These are phyloP conservation scores for Nakaseomyces sp. DNA, from an alignment of 1,139 yeast genomes.

Conservation along the genomic window DNA sequence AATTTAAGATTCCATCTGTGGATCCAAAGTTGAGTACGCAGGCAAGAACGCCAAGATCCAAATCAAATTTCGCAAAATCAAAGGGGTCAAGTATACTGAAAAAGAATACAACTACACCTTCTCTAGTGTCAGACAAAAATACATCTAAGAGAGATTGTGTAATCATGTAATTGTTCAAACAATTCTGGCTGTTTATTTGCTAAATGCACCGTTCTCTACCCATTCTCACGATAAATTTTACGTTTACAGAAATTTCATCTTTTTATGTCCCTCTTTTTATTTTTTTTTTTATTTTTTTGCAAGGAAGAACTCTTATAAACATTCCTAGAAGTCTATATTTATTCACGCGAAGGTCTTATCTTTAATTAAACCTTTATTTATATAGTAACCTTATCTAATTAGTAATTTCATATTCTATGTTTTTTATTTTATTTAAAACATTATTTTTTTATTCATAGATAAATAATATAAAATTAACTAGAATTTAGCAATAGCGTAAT, in stretches of 20 bases:
- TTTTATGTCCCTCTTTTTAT: background rate
- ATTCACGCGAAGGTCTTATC: background rate
- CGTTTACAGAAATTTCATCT: no score
- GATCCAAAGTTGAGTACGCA: background rate
- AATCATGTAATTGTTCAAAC: background rate
- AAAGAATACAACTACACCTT: background rate
- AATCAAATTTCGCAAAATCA: background rate
- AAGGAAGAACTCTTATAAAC: no score
- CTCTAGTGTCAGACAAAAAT: background rate
- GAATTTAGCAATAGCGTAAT: no score
- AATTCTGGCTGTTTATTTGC: no score
- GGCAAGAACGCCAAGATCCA: background rate
- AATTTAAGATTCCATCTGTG: background rate
- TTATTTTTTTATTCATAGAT: no score
- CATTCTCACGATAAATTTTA: no score
- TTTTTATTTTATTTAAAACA: background rate
- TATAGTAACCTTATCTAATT: background rate
- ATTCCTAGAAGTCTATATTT: background rate
- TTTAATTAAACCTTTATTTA: background rate
- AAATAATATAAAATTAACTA: no score
- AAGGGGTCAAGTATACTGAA: background rate
- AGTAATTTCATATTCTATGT: background rate
- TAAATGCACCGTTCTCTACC: no score
- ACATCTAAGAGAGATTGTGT: background rate
- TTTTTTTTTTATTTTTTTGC: background rate